A percentile compares a stretch with the other conserved stretches of the same genome.
Conservation (phyloP, 2,329 filamentous ascomycete species). For the Trichoderma brevicompactum region DNA sequence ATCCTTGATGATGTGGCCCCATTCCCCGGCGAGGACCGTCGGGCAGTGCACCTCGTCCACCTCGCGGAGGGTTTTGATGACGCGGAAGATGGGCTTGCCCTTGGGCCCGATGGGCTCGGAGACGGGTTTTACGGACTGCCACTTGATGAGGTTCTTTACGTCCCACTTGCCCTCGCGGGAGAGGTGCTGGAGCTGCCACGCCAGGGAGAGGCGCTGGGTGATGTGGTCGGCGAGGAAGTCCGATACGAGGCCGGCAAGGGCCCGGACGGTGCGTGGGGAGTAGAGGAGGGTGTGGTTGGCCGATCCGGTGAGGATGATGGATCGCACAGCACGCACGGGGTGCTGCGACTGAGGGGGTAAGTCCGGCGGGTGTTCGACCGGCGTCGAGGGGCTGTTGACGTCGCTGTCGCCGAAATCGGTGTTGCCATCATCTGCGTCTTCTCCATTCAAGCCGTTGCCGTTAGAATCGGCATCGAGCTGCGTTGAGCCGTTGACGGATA, state of each 20-base stretch:
- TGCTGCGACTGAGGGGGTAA: constrained; percentile 55
- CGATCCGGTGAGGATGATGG: constrained; percentile 72
- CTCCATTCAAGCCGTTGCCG: constrained; percentile 39
- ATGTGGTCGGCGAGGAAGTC: constrained; percentile 78
- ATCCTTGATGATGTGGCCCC: constrained; percentile 69
- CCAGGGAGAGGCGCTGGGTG: constrained; percentile 76
- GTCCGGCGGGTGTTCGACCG: constrained; percentile 46
- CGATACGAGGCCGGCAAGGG: constrained; percentile 78
- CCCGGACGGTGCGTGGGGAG: constrained; percentile 73
- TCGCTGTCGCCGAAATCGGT: constrained; percentile 11
- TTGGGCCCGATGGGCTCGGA: constrained; percentile 70
- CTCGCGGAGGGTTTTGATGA: constrained; percentile 91
- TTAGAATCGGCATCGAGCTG: constrained; percentile 35
- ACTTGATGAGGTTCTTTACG: constrained; percentile 93
- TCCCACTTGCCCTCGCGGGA: constrained; percentile 95
- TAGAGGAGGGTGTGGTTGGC: constrained; percentile 86
- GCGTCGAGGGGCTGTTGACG: constrained; percentile 52
- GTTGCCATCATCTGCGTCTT: constrained; percentile 27
- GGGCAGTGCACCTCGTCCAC: constrained; percentile 85
- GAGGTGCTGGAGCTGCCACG: constrained; percentile 90
- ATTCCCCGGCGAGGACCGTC: constrained; percentile 68
- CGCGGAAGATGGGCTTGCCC: constrained; percentile 69
- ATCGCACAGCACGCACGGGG: constrained; percentile 64
- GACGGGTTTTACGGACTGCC: constrained; percentile 78
- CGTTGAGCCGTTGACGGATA: constrained; percentile 49